Percentiles rank a stretch among this genome's conserved stretches.
These are phyloP conservation scores for Claviceps maximensis DNA, from an alignment of 2,329 filamentous ascomycete species.

Conservation along the genomic window DNA sequence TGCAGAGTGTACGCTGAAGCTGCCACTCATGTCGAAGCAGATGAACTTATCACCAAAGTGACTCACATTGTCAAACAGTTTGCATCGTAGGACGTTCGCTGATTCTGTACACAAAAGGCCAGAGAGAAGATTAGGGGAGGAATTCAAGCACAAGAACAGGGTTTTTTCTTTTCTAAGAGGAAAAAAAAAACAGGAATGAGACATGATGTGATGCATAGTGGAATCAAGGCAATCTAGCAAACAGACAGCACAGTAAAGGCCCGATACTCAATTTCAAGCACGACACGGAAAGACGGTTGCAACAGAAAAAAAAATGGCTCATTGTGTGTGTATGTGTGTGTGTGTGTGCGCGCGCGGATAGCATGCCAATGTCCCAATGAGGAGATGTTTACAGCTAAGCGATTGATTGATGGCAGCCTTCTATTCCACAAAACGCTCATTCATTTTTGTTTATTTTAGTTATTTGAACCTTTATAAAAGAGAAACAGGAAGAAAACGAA, in stretches of 20 bases:
- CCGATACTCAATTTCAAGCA: neutral
- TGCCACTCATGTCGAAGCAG: conserved; percentile 74
- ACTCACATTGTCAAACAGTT: conserved; percentile 57
- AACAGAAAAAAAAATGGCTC: neutral
- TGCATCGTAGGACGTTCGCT: conserved; percentile 16
- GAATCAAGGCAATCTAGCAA: neutral
- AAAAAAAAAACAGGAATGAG: neutral
- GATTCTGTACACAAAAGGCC: neutral
- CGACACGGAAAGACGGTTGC: neutral
- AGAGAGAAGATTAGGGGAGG: neutral
- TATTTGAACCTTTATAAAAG: no score
- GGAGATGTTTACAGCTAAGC: no score
- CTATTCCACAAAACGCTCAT: no score
- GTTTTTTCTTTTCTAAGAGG: neutral
- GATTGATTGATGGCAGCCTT: no score
- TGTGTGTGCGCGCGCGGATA: neutral
- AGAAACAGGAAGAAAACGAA: no score
- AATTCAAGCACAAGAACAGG: no score
- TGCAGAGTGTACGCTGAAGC: conserved; percentile 95
- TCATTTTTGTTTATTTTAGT: no score
- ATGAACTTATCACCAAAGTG: conserved; percentile 79
- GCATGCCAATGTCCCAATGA: no score
- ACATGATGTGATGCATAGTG: neutral
- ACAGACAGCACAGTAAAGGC: neutral
- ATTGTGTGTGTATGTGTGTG: neutral